Evolutionary conservation across 768 basidiomycete species (phyloP).

Genomic region (Polyporus arcularius): DNA sequence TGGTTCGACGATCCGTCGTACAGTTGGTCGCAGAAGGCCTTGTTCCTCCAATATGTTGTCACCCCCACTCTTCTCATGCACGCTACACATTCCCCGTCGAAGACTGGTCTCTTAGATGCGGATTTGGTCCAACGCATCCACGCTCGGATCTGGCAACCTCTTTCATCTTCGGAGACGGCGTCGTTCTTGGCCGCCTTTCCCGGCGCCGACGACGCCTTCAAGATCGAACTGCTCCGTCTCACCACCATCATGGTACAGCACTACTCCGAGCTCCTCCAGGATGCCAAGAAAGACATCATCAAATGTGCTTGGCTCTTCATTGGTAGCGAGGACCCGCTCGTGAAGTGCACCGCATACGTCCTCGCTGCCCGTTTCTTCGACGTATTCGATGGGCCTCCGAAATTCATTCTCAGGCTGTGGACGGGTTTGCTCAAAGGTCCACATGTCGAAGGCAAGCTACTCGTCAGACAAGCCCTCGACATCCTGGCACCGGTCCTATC

Average conservation of each 20-base stretch:
- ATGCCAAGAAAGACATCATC: slow-evolving; percentile 89
- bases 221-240: slow-evolving; percentile 88
- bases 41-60: slow-evolving; percentile 78
- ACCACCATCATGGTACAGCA: slow-evolving; percentile 87
- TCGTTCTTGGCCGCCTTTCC: slow-evolving; percentile 36
- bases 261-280: slow-evolving; percentile 76
- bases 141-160: slow-evolving; percentile 78
- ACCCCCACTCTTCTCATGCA: slow-evolving; percentile 85
- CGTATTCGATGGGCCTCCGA: slow-evolving; percentile 83
- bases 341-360: slow-evolving; percentile 91
- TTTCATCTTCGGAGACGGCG: slow-evolving; percentile 49
- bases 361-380: slow-evolving; percentile 91
- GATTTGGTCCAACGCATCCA: slow-evolving; percentile 74
- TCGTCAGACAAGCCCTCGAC: slow-evolving; percentile 84
- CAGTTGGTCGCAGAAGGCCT: slow-evolving; percentile 76
- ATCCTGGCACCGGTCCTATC: slow-evolving; percentile 84
- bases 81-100: slow-evolving; percentile 53
- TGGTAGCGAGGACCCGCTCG: slow-evolving; percentile 81
- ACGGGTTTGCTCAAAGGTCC: slow-evolving; percentile 82
- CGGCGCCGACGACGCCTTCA: slow-evolving; percentile 79
- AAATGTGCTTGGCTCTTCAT: slow-evolving; percentile 92
- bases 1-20: slow-evolving; percentile 73
- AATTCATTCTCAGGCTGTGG: slow-evolving; percentile 92
- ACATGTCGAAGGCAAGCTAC: slow-evolving; percentile 71
- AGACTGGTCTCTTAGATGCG: slow-evolving; percentile 65